Evolutionary conservation across 164 flowering plant species (phyloP).

Genomic region (Magnolia kwangsiensis): DNA sequence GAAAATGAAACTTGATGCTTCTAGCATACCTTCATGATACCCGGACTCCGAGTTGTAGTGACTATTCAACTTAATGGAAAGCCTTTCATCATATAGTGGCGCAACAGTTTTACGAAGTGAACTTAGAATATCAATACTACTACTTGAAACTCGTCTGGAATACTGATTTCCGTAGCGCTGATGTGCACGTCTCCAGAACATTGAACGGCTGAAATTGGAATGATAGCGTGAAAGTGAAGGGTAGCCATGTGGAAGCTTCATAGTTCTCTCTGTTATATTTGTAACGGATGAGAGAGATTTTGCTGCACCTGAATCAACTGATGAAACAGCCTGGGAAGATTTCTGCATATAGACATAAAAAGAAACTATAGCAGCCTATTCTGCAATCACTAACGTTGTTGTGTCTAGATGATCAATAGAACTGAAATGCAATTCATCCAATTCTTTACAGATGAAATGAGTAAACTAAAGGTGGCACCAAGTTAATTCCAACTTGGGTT

Average conservation of each 20-base stretch:
- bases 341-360: slow-evolving; percentile 17
- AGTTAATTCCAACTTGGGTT: too few relatives aligned
- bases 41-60: slow-evolving; percentile 25
- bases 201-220: slow-evolving; percentile 31
- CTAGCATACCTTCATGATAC: slow-evolving; percentile 23
- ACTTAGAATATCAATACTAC: slow-evolving; percentile 22
- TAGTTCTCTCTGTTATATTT: slow-evolving; percentile 18
- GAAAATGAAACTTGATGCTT: too few relatives aligned
- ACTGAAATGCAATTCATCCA: too few relatives aligned
- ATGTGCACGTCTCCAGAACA: slow-evolving; percentile 34
- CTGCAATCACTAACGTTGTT: background rate
- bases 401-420: too few relatives aligned
- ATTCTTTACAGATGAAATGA: too few relatives aligned
- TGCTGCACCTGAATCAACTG: slow-evolving; percentile 12
- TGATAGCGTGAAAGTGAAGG: slow-evolving; percentile 17
- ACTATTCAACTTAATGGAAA: slow-evolving; percentile 22
- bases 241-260: slow-evolving; percentile 16
- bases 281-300: slow-evolving; percentile 15
- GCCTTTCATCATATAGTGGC: slow-evolving; percentile 26
- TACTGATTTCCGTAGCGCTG: slow-evolving; percentile 38
- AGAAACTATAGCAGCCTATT: background rate
- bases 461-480: too few relatives aligned
- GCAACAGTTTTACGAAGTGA: slow-evolving; percentile 24
- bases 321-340: slow-evolving; percentile 9
- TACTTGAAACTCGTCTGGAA: slow-evolving; percentile 26